phyloP scores from a whole-genome alignment of 495 filamentous ascomycete genomes.

The Aspergillus diversus region DNA sequence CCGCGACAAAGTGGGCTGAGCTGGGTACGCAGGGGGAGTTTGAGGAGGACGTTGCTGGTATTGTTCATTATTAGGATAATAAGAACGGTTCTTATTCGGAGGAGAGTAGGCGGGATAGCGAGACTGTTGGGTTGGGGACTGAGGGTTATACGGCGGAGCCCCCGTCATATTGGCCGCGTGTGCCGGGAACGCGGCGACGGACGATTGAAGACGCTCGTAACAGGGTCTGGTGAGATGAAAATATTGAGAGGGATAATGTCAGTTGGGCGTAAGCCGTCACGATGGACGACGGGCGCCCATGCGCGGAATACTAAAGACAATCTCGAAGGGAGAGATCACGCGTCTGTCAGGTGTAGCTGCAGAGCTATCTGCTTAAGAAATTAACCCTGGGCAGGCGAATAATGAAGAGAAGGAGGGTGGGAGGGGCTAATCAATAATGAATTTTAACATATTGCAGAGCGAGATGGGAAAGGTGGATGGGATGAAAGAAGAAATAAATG shows the following conservation, averaged over 20 bases:
- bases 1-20: constrained; percentile 51
- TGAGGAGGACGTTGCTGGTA: constrained; percentile 58
- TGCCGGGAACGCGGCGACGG: constrained; percentile 35
- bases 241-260: constrained; percentile 10
- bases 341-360: constrained; percentile 22
- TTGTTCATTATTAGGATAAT: constrained; percentile 61
- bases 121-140: constrained; percentile 49
- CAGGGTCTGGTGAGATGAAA: constrained; percentile 14
- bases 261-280: constrained; percentile 17
- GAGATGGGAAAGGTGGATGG: constrained; percentile 17
- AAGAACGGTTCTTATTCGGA: constrained; percentile 53
- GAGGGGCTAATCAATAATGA: constrained; percentile 21
- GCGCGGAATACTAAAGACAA: constrained; percentile 19
- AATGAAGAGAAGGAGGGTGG: constrained; percentile 19
- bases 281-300: constrained; percentile 24
- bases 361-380: constrained; percentile 22
- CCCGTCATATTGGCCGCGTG: constrained; percentile 53
- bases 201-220: constrained; percentile 5
- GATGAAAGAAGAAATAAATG: constrained; percentile 19
- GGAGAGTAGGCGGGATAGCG: constrained; percentile 44
- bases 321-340: constrained; percentile 27
- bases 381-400: constrained; percentile 21
- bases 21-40: constrained; percentile 55
- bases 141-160: constrained; percentile 51
- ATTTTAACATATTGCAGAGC: constrained; percentile 37